Conservation (phyloP, 495 filamentous ascomycete genomes). For the Letharia columbiana region DNA sequence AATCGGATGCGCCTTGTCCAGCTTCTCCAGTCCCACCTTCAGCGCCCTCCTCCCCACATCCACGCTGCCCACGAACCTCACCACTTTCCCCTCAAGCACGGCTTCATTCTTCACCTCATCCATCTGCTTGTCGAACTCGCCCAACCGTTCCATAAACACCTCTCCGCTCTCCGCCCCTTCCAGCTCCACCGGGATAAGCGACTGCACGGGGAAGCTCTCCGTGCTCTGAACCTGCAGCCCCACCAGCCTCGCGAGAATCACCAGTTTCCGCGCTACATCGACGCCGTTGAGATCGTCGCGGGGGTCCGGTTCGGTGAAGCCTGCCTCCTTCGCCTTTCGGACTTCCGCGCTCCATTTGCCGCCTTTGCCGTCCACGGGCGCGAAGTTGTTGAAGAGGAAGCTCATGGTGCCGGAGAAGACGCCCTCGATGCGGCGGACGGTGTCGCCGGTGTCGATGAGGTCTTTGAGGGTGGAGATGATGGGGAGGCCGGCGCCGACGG, state of each 20-base stretch:
- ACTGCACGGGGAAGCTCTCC: conserved; percentile 83
- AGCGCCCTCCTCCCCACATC: conserved; percentile 66
- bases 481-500: conserved; percentile 84
- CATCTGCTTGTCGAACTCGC: conserved; percentile 76
- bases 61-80: conserved; percentile 88
- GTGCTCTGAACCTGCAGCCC: conserved; percentile 70
- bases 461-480: conserved; percentile 87
- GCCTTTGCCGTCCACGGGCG: conserved; percentile 55
- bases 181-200: conserved; percentile 74
- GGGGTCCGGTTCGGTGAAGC: conserved; percentile 95
- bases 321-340: conserved; percentile 80
- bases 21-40: conserved; percentile 83
- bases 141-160: conserved; percentile 70
- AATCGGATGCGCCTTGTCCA: conserved; percentile 74
- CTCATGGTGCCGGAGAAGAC: conserved; percentile 95
- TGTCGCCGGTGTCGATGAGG: conserved; percentile 79
- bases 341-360: conserved; percentile 84
- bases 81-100: conserved; percentile 78
- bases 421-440: conserved; percentile 81
- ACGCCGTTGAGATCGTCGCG: conserved; percentile 92
- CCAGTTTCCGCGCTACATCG: conserved; percentile 94
- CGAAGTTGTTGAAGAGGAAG: conserved; percentile 94
- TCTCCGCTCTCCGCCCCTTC: conserved; percentile 64
- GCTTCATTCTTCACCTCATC: conserved; percentile 67
- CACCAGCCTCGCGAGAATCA: conserved; percentile 76